Conservation (phyloP, 495 filamentous ascomycete genomes). For the Daldinia concentrica region DNA sequence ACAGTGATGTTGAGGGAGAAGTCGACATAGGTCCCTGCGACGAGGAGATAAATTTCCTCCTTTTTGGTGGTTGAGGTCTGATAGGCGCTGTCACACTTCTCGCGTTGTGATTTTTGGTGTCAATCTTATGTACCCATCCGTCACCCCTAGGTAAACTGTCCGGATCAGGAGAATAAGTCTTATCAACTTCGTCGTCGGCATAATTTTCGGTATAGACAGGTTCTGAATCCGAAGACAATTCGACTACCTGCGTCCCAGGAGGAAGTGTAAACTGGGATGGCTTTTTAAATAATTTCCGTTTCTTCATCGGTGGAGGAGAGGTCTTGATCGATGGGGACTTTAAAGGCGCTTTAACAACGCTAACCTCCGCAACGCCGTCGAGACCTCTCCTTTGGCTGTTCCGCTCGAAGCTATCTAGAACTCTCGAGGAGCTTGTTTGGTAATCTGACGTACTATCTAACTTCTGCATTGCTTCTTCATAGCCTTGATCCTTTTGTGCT, state of each 20-base stretch:
- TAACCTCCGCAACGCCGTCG: background rate
- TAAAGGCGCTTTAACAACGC: background rate
- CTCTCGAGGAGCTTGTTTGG: slow-evolving; percentile 22
- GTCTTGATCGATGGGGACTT: slow-evolving; percentile 24
- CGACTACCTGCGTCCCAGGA: slow-evolving; percentile 52
- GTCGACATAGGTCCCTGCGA: slow-evolving; percentile 23
- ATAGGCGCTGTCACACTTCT: slow-evolving; percentile 24
- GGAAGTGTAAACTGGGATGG: slow-evolving; percentile 47
- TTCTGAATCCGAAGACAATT: slow-evolving; percentile 53
- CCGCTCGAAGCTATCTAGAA: slow-evolving; percentile 22
- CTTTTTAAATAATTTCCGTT: slow-evolving; percentile 7
- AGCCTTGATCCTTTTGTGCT: slow-evolving; percentile 42
- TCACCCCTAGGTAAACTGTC: slow-evolving; percentile 35
- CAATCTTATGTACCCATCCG: slow-evolving; percentile 43
- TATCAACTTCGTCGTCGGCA: slow-evolving; percentile 55
- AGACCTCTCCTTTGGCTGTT: slow-evolving; percentile 5
- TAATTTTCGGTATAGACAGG: slow-evolving; percentile 51
- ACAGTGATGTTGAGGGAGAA: slow-evolving; percentile 1
- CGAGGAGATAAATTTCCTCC: slow-evolving; percentile 15
- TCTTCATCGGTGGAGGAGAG: slow-evolving; percentile 30
- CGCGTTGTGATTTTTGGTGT: background rate
- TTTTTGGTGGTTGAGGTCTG: slow-evolving; percentile 10
- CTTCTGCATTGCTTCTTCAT: slow-evolving; percentile 49
- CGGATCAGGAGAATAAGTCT: slow-evolving; percentile 45
- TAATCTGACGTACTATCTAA: slow-evolving; percentile 45